phyloP scores from a whole-genome alignment of 1,284 basidiomycete genomes.

The Schizophyllum amplum region DNA sequence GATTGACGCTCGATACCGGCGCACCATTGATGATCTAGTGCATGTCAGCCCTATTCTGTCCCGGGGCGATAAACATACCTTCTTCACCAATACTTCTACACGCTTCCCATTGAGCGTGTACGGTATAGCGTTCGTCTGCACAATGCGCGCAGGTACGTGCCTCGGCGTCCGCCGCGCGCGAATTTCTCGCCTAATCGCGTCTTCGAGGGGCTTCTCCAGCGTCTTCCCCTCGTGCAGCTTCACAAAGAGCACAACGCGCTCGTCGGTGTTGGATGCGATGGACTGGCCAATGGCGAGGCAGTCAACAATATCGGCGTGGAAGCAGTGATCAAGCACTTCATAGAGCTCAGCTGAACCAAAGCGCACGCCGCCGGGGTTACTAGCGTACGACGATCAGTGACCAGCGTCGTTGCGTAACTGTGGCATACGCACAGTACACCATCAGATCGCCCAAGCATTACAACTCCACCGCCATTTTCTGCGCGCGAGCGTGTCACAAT shows the following conservation, averaged over 20 bases:
- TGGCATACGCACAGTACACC: slow-evolving; percentile 58
- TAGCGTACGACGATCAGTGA: slow-evolving; percentile 21
- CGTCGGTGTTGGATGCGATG: slow-evolving; percentile 64
- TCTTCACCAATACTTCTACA: slow-evolving; percentile 79
- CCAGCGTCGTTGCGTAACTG: slow-evolving; percentile 9
- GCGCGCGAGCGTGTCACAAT: slow-evolving; percentile 54
- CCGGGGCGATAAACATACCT: slow-evolving; percentile 31
- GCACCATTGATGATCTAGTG: slow-evolving; percentile 77
- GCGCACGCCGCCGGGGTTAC: slow-evolving; percentile 79
- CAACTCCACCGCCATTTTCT: slow-evolving; percentile 69
- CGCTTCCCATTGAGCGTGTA: slow-evolving; percentile 85
- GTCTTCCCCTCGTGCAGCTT: slow-evolving; percentile 50
- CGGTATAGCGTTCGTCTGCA: slow-evolving; percentile 68
- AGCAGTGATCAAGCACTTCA: slow-evolving; percentile 67
- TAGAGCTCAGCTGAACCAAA: slow-evolving; percentile 86
- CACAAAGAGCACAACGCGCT: slow-evolving; percentile 79
- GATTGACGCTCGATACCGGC: slow-evolving; percentile 60
- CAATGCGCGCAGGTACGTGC: slow-evolving; percentile 69
- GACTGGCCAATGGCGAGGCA: slow-evolving; percentile 73
- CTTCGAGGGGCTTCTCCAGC: slow-evolving; percentile 46
- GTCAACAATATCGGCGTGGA: slow-evolving; percentile 51
- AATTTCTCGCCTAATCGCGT: slow-evolving; percentile 56
- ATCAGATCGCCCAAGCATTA: slow-evolving; percentile 82
- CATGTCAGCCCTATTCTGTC: background rate
- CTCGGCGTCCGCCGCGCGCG: slow-evolving; percentile 60